These are phyloP conservation scores for Saccharomyces hybrid DNA, from an alignment of 1,139 yeast genomes.

Conservation along the genomic window DNA sequence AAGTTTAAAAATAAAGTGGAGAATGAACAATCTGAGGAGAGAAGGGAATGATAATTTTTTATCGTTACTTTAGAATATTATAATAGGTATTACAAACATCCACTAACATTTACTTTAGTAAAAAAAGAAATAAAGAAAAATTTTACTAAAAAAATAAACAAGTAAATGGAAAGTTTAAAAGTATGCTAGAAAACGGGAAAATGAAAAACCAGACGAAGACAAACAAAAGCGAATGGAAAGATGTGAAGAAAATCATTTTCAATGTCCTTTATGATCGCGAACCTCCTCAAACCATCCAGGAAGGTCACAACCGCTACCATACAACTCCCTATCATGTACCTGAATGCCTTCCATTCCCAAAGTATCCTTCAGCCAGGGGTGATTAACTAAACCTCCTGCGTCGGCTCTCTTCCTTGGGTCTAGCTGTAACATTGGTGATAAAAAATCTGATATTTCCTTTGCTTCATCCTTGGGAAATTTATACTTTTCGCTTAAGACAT, in stretches of 20 bases:
- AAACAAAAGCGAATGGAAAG: background rate
- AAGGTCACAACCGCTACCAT: constrained; percentile 58
- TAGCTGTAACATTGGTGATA: constrained; percentile 57
- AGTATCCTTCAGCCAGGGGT: constrained; percentile 63
- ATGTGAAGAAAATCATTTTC: constrained; percentile 1
- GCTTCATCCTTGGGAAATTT: constrained; percentile 45
- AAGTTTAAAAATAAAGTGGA: background rate
- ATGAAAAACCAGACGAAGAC: background rate
- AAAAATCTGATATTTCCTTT: constrained; percentile 50
- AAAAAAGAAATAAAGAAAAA: background rate
- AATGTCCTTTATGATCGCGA: constrained; percentile 26
- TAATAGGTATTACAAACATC: background rate
- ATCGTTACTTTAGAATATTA: background rate
- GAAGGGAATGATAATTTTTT: background rate
- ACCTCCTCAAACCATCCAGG: constrained; percentile 49
- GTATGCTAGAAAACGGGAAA: background rate
- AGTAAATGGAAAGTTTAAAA: background rate
- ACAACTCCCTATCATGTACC: constrained; percentile 43
- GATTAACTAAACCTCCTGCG: constrained; percentile 70
- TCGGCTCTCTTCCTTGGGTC: constrained; percentile 67
- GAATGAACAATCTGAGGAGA: background rate
- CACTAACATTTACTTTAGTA: background rate
- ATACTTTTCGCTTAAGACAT: constrained; percentile 56
- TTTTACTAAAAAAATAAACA: background rate
- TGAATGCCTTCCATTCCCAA: constrained; percentile 48